Base-by-base conservation (phyloP, 2,329 filamentous ascomycete genomes). In the Aspergillus thermomutatus region DNA sequence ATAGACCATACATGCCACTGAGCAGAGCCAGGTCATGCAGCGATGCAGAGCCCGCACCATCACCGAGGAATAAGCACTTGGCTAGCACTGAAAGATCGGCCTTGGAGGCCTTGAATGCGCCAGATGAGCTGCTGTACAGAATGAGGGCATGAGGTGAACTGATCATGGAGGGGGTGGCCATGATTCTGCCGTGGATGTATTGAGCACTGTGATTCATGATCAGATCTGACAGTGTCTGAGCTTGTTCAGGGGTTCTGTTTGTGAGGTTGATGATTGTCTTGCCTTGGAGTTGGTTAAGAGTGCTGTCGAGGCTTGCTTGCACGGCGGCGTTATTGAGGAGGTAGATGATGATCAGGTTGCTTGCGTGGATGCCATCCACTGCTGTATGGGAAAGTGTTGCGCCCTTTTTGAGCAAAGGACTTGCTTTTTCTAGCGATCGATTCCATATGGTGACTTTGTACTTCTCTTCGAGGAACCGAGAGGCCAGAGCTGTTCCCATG, bases 161-260 rank as follows among this genome's bases (percentile, higher is more conserved):
- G 49, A 60, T 54, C 58, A 60, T 58, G 6, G 37, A 34, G 5
- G 58, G 58, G 1, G 56, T 54, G 1, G 59, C 59, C 59, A 60
- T 60, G 45, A 60, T 60, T 0, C 59, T 56, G 23, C 59, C 59
- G 53, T 60, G 59, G 46, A 60, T 46, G 31, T 60, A 60, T 11
- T 9, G 37, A 31, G 59, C 56, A 7, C 53, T 49, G n/a, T 46
- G 43, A 17, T 47, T 31, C 28, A 19, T 27, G 7, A 50, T 11
- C 19, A 51, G 48, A 5, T 49, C 31, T 2, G 59, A 52, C 3
- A 56, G 23, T n/a, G 53, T 19, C 26, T 53, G 56, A 11, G 59
- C 56, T 26, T 60, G 53, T 3, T 51, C 37, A 1, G 58, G 58
- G 1, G 58, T 60, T 6, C 59, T 56, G 50, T 60, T 60, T 3